Percentiles rank a stretch among this genome's conserved stretches.
Evolutionary conservation across 495 filamentous ascomycete species (phyloP).

Genomic region (Alectoria sarmentosa): DNA sequence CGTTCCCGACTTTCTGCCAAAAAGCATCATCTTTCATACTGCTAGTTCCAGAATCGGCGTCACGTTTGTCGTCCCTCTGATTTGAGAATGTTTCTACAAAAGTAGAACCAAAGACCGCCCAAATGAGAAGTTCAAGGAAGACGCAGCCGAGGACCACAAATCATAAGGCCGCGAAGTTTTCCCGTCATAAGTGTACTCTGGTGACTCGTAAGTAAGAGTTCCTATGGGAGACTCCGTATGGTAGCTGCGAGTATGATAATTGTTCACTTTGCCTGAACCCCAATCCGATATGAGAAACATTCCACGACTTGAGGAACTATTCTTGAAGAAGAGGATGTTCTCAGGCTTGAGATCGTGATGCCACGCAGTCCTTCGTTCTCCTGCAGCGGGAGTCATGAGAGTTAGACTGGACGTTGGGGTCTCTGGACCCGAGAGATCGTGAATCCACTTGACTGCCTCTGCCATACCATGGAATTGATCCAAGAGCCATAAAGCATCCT

Average conservation of each 20-base stretch:
- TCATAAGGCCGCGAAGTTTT: slow-evolving; percentile 39
- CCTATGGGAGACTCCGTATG: not conserved
- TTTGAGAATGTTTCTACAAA: not conserved
- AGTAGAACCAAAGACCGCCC: slow-evolving; percentile 3
- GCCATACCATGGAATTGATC: slow-evolving; percentile 26
- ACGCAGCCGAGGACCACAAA: slow-evolving; percentile 46
- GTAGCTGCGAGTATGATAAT: slow-evolving; percentile 11
- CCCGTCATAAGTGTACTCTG: slow-evolving; percentile 35
- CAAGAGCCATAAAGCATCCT: slow-evolving; percentile 21
- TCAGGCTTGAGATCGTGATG: slow-evolving; percentile 33
- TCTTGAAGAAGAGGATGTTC: slow-evolving; percentile 32
- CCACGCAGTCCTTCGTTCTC: slow-evolving; percentile 10
- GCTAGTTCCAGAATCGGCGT: not conserved
- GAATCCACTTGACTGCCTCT: slow-evolving; percentile 21
- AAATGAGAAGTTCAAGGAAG: slow-evolving; percentile 35
- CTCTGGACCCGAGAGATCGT: slow-evolving; percentile 15
- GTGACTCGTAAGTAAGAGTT: slow-evolving; percentile 39
- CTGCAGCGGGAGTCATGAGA: not conserved
- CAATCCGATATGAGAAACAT: slow-evolving; percentile 26
- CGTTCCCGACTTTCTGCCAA: slow-evolving; percentile 8
- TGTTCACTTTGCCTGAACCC: slow-evolving; percentile 15
- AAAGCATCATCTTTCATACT: slow-evolving; percentile 13
- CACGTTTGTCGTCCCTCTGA: not conserved
- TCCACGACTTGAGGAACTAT: slow-evolving; percentile 3
- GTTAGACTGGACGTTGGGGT: not conserved